These are phyloP conservation scores for Tetrahymena elliotti DNA, from an alignment of 73 alveolate genomes.

Conservation along the genomic window DNA sequence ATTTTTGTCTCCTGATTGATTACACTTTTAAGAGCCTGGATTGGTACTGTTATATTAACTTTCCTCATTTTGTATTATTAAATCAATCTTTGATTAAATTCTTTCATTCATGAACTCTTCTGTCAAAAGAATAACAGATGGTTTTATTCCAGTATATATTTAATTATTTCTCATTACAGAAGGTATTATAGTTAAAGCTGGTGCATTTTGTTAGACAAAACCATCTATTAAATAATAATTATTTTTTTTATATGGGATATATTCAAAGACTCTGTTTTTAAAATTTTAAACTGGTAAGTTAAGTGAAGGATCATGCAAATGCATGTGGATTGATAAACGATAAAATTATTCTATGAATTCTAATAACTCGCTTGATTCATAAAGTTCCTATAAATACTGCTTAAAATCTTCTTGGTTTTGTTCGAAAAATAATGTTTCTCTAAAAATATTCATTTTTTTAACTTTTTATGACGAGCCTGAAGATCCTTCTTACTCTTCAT, in stretches of 20 bases:
- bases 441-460: not conserved
- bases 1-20: not conserved
- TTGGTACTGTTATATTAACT: not conserved
- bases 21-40: not conserved
- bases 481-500: not conserved
- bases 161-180: not conserved
- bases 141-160: slow-evolving; percentile 19
- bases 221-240: slow-evolving; percentile 35
- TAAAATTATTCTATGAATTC: slow-evolving; percentile 3
- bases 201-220: not conserved
- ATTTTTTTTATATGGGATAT: not conserved
- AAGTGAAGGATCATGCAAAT: slow-evolving; percentile 8
- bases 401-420: not conserved
- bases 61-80: not conserved
- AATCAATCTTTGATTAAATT: not conserved
- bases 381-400: not conserved
- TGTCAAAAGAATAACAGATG: slow-evolving; percentile 18
- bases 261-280: not conserved
- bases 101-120: not conserved
- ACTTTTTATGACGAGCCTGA: not conserved
- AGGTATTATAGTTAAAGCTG: slow-evolving; percentile 7
- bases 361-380: not conserved
- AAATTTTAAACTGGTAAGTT: not conserved
- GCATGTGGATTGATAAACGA: slow-evolving; percentile 18
- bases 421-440: not conserved